phyloP scores from a whole-genome alignment of 495 filamentous ascomycete genomes.

The Apiosordaria backusii region DNA sequence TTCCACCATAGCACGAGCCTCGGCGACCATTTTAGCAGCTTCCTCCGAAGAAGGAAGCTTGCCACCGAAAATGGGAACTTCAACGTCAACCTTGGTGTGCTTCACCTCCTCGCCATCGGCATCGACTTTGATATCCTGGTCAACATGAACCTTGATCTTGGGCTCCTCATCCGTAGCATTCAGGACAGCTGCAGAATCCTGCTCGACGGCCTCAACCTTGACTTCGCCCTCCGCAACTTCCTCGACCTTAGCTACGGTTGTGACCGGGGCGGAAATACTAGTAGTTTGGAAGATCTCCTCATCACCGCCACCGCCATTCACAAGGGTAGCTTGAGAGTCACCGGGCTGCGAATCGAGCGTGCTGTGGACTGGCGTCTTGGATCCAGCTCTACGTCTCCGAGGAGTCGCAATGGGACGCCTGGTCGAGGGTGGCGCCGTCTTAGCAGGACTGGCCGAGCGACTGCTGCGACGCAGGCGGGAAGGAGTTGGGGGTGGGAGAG shows the following conservation, averaged over 20 bases:
- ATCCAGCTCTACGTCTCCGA: conserved; percentile 66
- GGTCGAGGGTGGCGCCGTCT: conserved; percentile 43
- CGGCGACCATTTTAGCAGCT: conserved; percentile 73
- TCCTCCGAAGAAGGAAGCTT: conserved; percentile 68
- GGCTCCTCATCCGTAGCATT: conserved; percentile 51
- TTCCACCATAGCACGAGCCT: conserved; percentile 87
- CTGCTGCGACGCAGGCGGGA: conserved; percentile 44
- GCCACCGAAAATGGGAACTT: conserved; percentile 56
- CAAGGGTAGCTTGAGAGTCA: conserved; percentile 34
- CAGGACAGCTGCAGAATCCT: conserved; percentile 41
- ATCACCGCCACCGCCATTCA: conserved; percentile 40
- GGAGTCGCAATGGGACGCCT: conserved; percentile 51
- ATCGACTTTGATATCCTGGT: conserved; percentile 61
- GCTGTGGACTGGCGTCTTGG: conserved; percentile 35
- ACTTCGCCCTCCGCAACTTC: conserved; percentile 32
- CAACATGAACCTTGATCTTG: conserved; percentile 66
- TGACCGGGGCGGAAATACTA: conserved; percentile 18
- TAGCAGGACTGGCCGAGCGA: conserved; percentile 53
- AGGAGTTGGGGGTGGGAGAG: conserved; percentile 44
- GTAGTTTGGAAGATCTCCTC: conserved; percentile 25
- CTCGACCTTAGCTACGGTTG: conserved; percentile 33
- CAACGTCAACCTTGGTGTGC: conserved; percentile 74
- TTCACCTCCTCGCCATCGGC: conserved; percentile 61
- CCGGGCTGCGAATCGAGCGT: conserved; percentile 14
- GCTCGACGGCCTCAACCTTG: conserved; percentile 41